phyloP scores from a whole-genome alignment of 768 basidiomycete genomes.

The Termitomyces sp. region DNA sequence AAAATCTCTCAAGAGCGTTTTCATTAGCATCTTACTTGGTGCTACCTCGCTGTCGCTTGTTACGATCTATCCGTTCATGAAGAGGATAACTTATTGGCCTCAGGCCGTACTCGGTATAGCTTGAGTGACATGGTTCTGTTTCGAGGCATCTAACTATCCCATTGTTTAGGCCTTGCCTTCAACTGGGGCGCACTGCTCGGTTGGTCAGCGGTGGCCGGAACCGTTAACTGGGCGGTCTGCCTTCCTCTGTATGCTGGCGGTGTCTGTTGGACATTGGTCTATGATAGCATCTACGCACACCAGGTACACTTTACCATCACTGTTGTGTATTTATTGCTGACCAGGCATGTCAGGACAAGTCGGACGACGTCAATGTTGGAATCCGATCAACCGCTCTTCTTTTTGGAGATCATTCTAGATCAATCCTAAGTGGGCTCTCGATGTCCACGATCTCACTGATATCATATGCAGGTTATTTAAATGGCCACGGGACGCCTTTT shows the following conservation, averaged over 20 bases:
- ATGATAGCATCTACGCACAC: constrained; percentile 97
- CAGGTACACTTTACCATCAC: constrained; percentile 51
- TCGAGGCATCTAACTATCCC: neutral
- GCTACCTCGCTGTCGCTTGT: constrained; percentile 90
- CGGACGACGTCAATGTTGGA: constrained; percentile 81
- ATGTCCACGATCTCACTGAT: constrained; percentile 70
- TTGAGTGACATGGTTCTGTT: neutral
- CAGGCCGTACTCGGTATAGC: constrained; percentile 86
- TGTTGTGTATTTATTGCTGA: neutral
- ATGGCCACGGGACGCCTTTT: constrained; percentile 73
- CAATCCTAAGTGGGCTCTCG: constrained; percentile 74
- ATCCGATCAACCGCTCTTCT: constrained; percentile 94
- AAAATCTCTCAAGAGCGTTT: neutral
- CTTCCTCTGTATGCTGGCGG: constrained; percentile 89
- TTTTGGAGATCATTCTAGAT: constrained; percentile 74
- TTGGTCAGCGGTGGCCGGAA: constrained; percentile 89
- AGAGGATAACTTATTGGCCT: constrained; percentile 94
- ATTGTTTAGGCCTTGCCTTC: constrained; percentile 74
- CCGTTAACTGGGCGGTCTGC: constrained; percentile 77
- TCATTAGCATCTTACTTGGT: constrained; percentile 78
- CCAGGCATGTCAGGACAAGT: constrained; percentile 66
- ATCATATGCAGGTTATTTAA: constrained; percentile 76
- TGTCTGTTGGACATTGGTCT: constrained; percentile 91
- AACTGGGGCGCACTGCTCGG: constrained; percentile 97
- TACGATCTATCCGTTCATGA: constrained; percentile 93